These are phyloP conservation scores for Albugo laibachii DNA, from an alignment of 352 stramenopile species.

Conservation along the genomic window DNA sequence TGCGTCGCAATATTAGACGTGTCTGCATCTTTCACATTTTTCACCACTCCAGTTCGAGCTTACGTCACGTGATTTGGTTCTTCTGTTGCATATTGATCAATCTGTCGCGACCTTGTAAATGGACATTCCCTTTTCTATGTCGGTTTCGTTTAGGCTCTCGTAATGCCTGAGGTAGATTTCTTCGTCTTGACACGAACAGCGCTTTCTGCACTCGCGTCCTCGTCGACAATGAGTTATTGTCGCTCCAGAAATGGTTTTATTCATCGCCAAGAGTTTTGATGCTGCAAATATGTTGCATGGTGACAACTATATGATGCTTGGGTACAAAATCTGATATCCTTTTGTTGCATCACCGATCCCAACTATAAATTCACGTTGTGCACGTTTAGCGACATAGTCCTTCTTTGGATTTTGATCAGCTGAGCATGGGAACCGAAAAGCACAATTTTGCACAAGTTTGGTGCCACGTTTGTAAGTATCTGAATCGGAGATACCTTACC, in stretches of 20 bases:
- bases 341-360: constrained; percentile 7
- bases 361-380: constrained; percentile 2
- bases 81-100: constrained; percentile 4
- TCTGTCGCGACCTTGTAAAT: too few species aligned
- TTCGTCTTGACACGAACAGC: too few species aligned
- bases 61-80: too few species aligned
- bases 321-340: constrained; percentile 8
- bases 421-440: constrained; percentile 1
- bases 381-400: neutral
- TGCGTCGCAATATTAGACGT: constrained; percentile 5
- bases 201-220: too few species aligned
- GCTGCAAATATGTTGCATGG: constrained; percentile 6
- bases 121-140: too few species aligned
- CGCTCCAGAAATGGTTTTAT: constrained; percentile 4
- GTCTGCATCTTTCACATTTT: neutral
- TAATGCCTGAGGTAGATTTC: too few species aligned
- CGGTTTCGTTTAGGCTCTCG: too few species aligned
- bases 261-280: constrained; percentile 1
- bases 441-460: constrained; percentile 1
- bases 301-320: neutral
- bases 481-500: too few species aligned
- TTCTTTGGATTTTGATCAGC: constrained; percentile 3
- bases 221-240: constrained; percentile 5
- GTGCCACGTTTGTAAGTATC: too few species aligned
- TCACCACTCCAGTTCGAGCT: neutral